These are phyloP conservation scores for Pistacia atlantica DNA, from an alignment of 345 rosid genomes.

Conservation along the genomic window DNA sequence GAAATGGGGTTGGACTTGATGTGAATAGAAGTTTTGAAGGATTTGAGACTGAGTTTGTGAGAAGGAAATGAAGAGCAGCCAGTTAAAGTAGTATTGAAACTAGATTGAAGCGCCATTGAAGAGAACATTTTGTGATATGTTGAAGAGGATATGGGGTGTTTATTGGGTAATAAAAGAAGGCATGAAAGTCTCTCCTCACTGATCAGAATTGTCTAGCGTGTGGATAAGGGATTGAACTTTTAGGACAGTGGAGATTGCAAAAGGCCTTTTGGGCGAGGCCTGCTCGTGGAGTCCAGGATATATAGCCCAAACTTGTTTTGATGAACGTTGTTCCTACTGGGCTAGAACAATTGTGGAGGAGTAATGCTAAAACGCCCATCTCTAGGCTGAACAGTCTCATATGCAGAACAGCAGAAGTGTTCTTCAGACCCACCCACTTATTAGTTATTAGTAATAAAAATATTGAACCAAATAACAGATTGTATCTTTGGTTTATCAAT, in stretches of 20 bases:
- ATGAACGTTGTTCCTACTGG: not conserved
- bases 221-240: slow-evolving; percentile 40
- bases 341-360: not conserved
- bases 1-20: slow-evolving; percentile 31
- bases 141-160: not conserved
- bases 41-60: slow-evolving; percentile 19
- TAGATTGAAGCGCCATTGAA: slow-evolving; percentile 46
- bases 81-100: slow-evolving; percentile 26
- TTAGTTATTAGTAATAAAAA: too few species aligned
- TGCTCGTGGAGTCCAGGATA: not conserved
- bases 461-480: too few species aligned
- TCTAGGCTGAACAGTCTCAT: too few species aligned
- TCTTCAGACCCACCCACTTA: too few species aligned
- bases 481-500: too few species aligned
- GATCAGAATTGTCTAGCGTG: slow-evolving; percentile 25
- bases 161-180: slow-evolving; percentile 1
- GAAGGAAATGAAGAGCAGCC: slow-evolving; percentile 24
- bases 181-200: slow-evolving; percentile 8
- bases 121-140: slow-evolving; percentile 36
- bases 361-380: too few species aligned
- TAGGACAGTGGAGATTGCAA: not conserved
- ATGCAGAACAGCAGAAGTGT: too few species aligned
- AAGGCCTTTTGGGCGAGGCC: not conserved
- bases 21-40: slow-evolving; percentile 17
- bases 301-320: not conserved